These are phyloP conservation scores for Coprinopsis marcescibilis DNA, from an alignment of 768 basidiomycete species.

Conservation along the genomic window DNA sequence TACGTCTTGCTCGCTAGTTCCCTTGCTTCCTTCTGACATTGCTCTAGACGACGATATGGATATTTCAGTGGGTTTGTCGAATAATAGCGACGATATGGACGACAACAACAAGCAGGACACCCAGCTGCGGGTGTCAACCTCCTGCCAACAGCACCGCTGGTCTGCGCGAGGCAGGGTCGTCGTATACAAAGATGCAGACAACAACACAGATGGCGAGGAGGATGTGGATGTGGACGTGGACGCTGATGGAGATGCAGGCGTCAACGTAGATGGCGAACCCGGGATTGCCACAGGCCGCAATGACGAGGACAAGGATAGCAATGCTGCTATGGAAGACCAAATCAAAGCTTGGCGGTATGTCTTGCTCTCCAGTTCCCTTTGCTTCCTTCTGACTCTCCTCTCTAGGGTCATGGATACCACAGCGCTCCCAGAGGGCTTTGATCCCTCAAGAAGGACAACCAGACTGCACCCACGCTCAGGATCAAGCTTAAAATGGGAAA, in stretches of 20 bases:
- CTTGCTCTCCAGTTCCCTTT: no score
- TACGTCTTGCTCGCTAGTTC: no score
- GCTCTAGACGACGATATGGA: conserved; percentile 35
- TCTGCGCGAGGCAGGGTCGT: neutral
- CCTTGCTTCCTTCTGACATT: no score
- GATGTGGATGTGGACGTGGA: conserved; percentile 29
- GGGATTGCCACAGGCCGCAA: conserved; percentile 16
- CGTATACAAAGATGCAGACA: conserved; percentile 25
- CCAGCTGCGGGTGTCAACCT: neutral
- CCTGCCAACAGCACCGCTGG: neutral
- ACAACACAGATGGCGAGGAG: conserved; percentile 26
- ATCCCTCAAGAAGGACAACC: conserved; percentile 21
- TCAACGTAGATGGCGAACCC: conserved; percentile 14
- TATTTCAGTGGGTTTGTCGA: conserved; percentile 33
- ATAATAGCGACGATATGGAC: conserved; percentile 23
- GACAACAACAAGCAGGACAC: conserved; percentile 19
- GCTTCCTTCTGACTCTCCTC: no score
- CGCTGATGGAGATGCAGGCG: neutral
- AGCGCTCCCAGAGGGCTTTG: no score
- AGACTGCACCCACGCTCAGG: conserved; percentile 44
- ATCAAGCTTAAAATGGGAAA: conserved; percentile 58
- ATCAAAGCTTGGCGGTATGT: no score
- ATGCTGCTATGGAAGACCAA: neutral
- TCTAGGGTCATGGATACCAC: no score
- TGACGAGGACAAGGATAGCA: no score